Evolutionary conservation across 257 asterid genomes (phyloP).

Genomic region (Solanum lycopersicoides): DNA sequence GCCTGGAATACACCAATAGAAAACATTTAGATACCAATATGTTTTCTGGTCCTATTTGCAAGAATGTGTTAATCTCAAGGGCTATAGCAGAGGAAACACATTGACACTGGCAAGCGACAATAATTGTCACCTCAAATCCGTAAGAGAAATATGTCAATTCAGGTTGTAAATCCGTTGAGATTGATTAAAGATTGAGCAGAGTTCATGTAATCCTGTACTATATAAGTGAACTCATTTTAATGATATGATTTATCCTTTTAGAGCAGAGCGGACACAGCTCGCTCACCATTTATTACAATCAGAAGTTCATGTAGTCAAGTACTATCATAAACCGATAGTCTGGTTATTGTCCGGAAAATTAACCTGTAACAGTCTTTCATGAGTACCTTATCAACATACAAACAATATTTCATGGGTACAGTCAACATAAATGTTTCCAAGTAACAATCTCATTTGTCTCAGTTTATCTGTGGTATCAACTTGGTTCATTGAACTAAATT

Average conservation of each 20-base stretch:
- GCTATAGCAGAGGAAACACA: background rate
- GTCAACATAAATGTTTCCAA: background rate
- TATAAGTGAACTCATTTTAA: background rate
- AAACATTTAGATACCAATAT: background rate
- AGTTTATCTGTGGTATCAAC: background rate
- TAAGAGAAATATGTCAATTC: background rate
- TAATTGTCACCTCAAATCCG: background rate
- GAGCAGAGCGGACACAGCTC: background rate
- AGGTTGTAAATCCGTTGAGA: background rate
- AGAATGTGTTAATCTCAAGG: background rate
- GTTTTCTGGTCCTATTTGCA: background rate
- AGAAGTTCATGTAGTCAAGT: background rate
- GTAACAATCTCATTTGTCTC: background rate
- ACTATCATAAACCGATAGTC: background rate
- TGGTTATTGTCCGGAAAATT: background rate
- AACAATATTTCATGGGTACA: background rate
- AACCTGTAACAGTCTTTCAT: background rate
- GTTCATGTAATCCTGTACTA: background rate
- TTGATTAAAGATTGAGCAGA: background rate
- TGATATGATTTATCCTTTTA: background rate
- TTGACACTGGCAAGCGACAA: background rate
- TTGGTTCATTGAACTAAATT: background rate
- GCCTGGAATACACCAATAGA: constrained; percentile 17
- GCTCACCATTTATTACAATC: background rate
- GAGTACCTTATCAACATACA: background rate